Conservation (phyloP, 2,329 filamentous ascomycete species). For the Botrytis aclada region DNA sequence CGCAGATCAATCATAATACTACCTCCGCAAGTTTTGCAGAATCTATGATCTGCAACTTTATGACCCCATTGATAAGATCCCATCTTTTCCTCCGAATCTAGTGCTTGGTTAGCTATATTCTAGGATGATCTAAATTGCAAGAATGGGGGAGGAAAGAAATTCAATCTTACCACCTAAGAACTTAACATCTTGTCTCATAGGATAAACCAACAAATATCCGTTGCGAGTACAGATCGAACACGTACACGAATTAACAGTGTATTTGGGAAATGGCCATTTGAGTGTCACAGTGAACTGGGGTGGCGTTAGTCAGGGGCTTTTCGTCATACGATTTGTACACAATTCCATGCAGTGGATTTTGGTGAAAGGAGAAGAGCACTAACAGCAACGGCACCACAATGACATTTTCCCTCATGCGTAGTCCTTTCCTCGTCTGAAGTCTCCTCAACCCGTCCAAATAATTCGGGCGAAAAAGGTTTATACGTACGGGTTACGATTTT, state of each 20-base stretch:
- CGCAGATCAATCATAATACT: constrained; percentile 28
- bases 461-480: constrained; percentile 12
- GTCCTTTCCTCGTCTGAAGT: constrained; percentile 22
- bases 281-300: constrained; percentile 47
- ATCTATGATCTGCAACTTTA: constrained; percentile 24
- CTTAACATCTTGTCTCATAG: constrained; percentile 24
- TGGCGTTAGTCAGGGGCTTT: neutral
- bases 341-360: neutral
- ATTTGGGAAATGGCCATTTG: constrained; percentile 49
- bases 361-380: neutral
- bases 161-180: constrained; percentile 21
- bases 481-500: constrained; percentile 7
- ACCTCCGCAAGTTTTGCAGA: constrained; percentile 30
- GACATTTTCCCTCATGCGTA: constrained; percentile 54
- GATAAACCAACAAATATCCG: constrained; percentile 43
- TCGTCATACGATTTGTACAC: neutral
- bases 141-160: neutral
- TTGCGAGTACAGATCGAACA: constrained; percentile 62
- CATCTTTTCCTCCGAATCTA: constrained; percentile 19
- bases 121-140: too few species aligned
- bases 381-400: constrained; percentile 47
- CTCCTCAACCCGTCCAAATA: constrained; percentile 19
- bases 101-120: neutral
- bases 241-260: constrained; percentile 55
- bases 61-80: constrained; percentile 22